phyloP scores from a whole-genome alignment of 2,329 filamentous ascomycete genomes.

The Verticillium nonalfalfae region DNA sequence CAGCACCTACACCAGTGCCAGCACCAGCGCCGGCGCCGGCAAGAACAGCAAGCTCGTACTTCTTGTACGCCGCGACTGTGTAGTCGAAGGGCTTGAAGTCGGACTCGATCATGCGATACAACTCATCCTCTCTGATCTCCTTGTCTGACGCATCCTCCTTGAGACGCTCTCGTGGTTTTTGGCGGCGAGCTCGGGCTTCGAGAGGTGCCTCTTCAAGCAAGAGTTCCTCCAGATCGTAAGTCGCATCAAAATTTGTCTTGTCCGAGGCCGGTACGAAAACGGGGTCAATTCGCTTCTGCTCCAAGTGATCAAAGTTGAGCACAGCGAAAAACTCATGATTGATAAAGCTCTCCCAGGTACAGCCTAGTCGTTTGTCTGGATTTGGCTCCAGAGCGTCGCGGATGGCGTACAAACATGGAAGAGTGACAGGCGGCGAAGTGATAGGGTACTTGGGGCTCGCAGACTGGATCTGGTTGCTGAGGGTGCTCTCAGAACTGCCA shows the following conservation, averaged over 20 bases:
- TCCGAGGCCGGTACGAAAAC: slow-evolving; percentile 91
- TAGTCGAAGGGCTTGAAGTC: slow-evolving; percentile 97
- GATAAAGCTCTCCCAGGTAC: slow-evolving; percentile 77
- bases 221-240: slow-evolving; percentile 92
- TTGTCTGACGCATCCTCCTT: slow-evolving; percentile 93
- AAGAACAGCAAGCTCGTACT: slow-evolving; percentile 34
- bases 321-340: slow-evolving; percentile 83
- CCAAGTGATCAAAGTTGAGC: slow-evolving; percentile 78
- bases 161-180: slow-evolving; percentile 86
- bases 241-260: slow-evolving; percentile 98
- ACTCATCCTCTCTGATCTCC: slow-evolving; percentile 89
- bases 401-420: slow-evolving; percentile 85
- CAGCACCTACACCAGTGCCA: slow-evolving; percentile 1
- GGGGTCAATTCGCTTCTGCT: slow-evolving; percentile 82
- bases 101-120: slow-evolving; percentile 89
- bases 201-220: slow-evolving; percentile 90
- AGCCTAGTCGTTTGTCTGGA: slow-evolving; percentile 75
- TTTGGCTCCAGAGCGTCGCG: slow-evolving; percentile 77
- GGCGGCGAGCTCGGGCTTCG: slow-evolving; percentile 84
- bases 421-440: slow-evolving; percentile 83
- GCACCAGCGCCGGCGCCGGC: slow-evolving; percentile 4
- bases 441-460: slow-evolving; percentile 84
- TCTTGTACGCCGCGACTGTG: slow-evolving; percentile 71
- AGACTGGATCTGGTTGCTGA: slow-evolving; percentile 75
- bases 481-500: slow-evolving; percentile 73